Evolutionary conservation across 2,329 filamentous ascomycete species (phyloP).

Genomic region (Xylariales sp.): DNA sequence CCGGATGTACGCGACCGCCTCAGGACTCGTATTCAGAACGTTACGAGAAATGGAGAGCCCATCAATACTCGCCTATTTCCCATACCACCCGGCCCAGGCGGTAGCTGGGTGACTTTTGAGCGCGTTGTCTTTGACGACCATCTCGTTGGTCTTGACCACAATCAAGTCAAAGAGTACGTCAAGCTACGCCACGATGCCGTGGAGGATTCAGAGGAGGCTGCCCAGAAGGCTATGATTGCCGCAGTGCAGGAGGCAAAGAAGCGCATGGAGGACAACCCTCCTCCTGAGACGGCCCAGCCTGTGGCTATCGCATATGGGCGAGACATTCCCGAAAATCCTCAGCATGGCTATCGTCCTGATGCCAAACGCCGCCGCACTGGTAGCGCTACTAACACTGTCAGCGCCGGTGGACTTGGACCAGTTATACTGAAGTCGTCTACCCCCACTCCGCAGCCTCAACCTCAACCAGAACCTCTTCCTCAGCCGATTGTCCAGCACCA

Average conservation of each 20-base stretch:
- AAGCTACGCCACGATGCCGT: constrained; percentile 41
- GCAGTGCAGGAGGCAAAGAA: constrained; percentile 44
- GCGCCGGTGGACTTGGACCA: constrained; percentile 18
- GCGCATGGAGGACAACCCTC: constrained; percentile 38
- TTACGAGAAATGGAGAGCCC: constrained; percentile 42
- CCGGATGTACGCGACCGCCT: constrained; percentile 58
- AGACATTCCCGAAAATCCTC: constrained; percentile 40
- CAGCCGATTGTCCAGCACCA: constrained; percentile 1
- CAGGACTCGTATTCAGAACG: constrained; percentile 52
- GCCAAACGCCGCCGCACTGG: constrained; percentile 45
- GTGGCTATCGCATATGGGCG: constrained; percentile 47
- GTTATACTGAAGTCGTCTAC: constrained; percentile 1
- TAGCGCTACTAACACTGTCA: constrained; percentile 29
- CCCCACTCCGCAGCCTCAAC: background rate
- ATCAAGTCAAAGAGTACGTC: constrained; percentile 59
- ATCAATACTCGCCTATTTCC: constrained; percentile 40
- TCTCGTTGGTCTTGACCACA: constrained; percentile 49
- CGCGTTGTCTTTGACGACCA: constrained; percentile 54
- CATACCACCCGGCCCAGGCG: constrained; percentile 53
- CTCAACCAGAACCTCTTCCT: background rate
- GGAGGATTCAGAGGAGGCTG: constrained; percentile 32
- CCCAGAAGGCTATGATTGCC: constrained; percentile 33
- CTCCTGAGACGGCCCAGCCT: constrained; percentile 36
- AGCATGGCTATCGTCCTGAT: constrained; percentile 29
- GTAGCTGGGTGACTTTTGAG: constrained; percentile 61